These are phyloP conservation scores for Asclepias syriaca DNA, from an alignment of 257 asterid genomes.

Conservation along the genomic window DNA sequence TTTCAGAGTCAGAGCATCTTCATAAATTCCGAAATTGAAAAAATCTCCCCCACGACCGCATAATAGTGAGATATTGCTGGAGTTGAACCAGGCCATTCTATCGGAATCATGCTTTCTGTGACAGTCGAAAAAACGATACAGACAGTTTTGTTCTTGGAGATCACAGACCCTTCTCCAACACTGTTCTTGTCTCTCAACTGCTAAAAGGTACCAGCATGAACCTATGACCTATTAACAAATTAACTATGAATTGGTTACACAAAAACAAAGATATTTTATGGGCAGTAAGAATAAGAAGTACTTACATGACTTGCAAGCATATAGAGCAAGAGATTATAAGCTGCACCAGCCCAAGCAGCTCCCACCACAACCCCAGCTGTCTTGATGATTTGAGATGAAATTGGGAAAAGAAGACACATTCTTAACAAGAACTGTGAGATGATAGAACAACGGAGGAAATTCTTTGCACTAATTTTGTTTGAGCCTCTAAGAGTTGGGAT, in stretches of 20 bases:
- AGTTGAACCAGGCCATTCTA: slow-evolving; percentile 37
- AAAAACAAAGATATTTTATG: not conserved
- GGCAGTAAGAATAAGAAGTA: too few relatives aligned
- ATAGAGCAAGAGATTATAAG: slow-evolving; percentile 55
- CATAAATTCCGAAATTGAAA: slow-evolving; percentile 50
- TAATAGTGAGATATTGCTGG: slow-evolving; percentile 47
- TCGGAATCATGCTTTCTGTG: slow-evolving; percentile 13
- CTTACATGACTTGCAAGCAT: slow-evolving; percentile 75
- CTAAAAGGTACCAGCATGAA: slow-evolving; percentile 65
- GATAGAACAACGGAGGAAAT: slow-evolving; percentile 41
- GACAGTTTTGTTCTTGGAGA: slow-evolving; percentile 35
- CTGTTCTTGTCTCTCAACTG: slow-evolving; percentile 57
- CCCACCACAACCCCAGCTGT: slow-evolving; percentile 61
- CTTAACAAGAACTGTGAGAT: slow-evolving; percentile 52
- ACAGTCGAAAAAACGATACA: slow-evolving; percentile 51
- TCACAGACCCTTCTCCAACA: slow-evolving; percentile 68
- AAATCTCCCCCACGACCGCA: slow-evolving; percentile 37
- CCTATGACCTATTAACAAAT: slow-evolving; percentile 45
- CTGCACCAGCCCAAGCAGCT: slow-evolving; percentile 84
- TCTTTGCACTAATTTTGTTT: slow-evolving; percentile 40
- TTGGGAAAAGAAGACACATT: slow-evolving; percentile 50
- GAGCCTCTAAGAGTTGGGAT: slow-evolving; percentile 55
- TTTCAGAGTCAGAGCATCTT: slow-evolving; percentile 30
- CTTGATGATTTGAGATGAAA: slow-evolving; percentile 52
- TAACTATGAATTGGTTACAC: not conserved